Evolutionary conservation across 108 stramenopile species (phyloP).

Genomic region (Stephanodiscus triporus): DNA sequence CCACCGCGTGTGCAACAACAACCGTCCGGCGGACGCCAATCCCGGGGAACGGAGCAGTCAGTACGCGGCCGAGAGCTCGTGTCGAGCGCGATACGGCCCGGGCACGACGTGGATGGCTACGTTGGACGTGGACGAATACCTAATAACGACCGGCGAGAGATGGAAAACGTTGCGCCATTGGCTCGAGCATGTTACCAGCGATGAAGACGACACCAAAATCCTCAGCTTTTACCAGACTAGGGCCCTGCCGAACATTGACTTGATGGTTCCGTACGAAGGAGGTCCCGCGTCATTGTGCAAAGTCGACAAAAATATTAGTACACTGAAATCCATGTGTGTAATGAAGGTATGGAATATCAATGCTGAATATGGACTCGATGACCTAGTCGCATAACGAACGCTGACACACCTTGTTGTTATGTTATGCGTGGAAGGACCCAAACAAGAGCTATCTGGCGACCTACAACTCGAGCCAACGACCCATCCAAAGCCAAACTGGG

Average conservation of each 20-base stretch:
- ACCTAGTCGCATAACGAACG: background rate
- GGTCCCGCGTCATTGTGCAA: conserved; percentile 9
- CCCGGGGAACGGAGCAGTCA: conserved; percentile 79
- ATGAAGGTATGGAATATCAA: conserved; percentile 29
- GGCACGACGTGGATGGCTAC: conserved; percentile 78
- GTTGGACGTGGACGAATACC: conserved; percentile 82
- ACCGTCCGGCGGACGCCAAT: conserved; percentile 60
- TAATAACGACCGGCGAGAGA: conserved; percentile 56
- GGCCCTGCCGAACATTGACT: conserved; percentile 36
- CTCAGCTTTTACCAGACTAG: conserved; percentile 57
- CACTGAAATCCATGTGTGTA: conserved; percentile 18
- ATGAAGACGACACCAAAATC: conserved; percentile 46
- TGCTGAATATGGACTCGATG: background rate
- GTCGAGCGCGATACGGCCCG: conserved; percentile 71
- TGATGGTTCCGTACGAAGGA: conserved; percentile 39
- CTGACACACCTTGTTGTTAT: background rate
- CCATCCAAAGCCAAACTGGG: conserved; percentile 43
- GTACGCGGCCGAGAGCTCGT: conserved; percentile 82
- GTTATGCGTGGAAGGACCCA: conserved; percentile 13
- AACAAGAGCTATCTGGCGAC: conserved; percentile 40
- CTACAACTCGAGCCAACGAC: conserved; percentile 45
- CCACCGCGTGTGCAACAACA: conserved; percentile 77
- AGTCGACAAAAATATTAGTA: conserved; percentile 1
- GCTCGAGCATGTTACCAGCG: conserved; percentile 27
- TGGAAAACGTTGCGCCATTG: conserved; percentile 32